Percentiles rank a stretch among this genome's conserved stretches.
Evolutionary conservation across 139 green algal species (phyloP).

Genomic region (Chlorella sp.): DNA sequence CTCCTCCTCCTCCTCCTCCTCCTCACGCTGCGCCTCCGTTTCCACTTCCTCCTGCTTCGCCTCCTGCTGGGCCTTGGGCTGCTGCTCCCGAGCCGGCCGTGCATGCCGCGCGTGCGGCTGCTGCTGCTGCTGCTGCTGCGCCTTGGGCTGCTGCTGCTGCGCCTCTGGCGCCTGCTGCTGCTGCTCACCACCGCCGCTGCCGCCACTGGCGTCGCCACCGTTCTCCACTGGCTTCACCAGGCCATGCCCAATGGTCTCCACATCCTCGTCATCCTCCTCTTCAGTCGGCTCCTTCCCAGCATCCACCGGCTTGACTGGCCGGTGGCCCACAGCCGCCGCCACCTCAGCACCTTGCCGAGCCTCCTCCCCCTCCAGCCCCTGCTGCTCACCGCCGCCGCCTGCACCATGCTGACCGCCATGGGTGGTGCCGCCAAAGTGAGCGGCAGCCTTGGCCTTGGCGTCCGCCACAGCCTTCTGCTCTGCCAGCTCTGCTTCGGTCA

Average conservation of each 20-base stretch:
- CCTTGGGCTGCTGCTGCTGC: too few relatives aligned
- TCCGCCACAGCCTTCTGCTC: not conserved
- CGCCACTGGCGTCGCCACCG: not conserved
- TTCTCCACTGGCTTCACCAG: constrained; percentile 38
- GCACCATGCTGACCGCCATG: not conserved
- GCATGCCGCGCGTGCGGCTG: not conserved
- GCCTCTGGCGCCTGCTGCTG: too few relatives aligned
- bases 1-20: not conserved
- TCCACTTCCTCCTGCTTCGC: not conserved
- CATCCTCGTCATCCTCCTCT: not conserved
- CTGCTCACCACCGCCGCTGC: too few relatives aligned
- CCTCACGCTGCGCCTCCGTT: not conserved
- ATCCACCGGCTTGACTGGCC: not conserved
- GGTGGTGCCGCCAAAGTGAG: constrained; percentile 1
- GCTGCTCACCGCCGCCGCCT: not conserved
- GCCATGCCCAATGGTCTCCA: constrained; percentile 6
- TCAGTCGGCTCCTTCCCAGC: not conserved
- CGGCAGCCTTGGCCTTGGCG: not conserved
- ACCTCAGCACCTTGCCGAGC: too few relatives aligned
- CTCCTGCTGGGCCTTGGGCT: not conserved
- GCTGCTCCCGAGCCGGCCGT: not conserved
- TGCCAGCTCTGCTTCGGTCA: not conserved
- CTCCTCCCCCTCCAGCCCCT: not conserved
- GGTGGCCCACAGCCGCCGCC: not conserved
- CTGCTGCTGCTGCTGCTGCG: not conserved